A percentile compares a stretch with the other conserved stretches of the same genome.
phyloP scores from a whole-genome alignment of 495 filamentous ascomycete species.

The Xylaria palmicola region DNA sequence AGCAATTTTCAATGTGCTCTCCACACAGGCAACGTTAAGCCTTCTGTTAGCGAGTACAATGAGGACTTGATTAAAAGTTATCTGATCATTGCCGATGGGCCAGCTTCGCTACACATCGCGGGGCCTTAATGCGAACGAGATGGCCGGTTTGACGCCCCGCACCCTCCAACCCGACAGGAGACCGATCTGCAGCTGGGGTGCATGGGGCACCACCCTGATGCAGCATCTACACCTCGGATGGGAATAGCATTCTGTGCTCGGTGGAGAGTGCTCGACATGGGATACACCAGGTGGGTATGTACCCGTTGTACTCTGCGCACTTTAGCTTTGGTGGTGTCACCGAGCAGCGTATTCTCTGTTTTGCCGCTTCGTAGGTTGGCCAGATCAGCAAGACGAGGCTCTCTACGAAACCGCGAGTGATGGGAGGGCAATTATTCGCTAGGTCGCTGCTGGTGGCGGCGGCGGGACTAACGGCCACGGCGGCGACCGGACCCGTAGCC shows the following conservation, averaged over 20 bases:
- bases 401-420: background rate
- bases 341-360: background rate
- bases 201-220: background rate
- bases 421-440: background rate
- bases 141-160: background rate
- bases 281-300: background rate
- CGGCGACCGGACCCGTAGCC: conserved; percentile 16
- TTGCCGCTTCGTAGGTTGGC: background rate
- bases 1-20: background rate
- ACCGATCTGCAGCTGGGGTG: background rate
- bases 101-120: background rate
- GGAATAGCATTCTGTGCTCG: background rate
- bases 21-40: background rate
- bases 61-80: no score
- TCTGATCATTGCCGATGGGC: background rate
- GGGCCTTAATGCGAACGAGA: background rate
- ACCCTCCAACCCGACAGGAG: background rate
- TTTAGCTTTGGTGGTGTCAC: background rate
- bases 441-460: background rate
- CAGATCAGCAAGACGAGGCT: no score
- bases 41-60: background rate
- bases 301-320: background rate
- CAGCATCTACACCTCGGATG: background rate
- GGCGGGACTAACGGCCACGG: background rate
- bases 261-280: background rate